A percentile compares a stretch with the other conserved stretches of the same genome.
These are phyloP conservation scores for Millerago galiae DNA, from an alignment of 805 yeast species.

Conservation along the genomic window DNA sequence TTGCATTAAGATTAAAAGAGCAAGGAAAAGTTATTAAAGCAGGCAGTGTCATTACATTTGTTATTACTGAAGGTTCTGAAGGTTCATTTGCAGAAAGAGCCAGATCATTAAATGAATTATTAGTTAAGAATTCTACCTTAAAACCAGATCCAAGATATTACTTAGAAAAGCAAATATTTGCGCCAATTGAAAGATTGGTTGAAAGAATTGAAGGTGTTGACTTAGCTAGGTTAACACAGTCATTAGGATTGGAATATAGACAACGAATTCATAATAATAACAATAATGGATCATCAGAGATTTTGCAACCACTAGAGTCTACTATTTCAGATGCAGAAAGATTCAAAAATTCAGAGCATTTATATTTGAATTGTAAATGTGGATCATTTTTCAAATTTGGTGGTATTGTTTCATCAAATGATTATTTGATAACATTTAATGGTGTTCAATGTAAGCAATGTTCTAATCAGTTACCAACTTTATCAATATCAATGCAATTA, in stretches of 20 bases:
- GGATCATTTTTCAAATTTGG: conserved; percentile 56
- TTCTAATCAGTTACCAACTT: conserved; percentile 39
- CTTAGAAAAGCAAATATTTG: conserved; percentile 80
- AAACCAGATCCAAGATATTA: conserved; percentile 74
- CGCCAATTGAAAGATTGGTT: conserved; percentile 83
- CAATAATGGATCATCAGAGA: conserved; percentile 28
- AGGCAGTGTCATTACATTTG: conserved; percentile 84
- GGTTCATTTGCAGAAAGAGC: conserved; percentile 73
- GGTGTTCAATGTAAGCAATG: conserved; percentile 74
- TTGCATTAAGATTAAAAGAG: conserved; percentile 73
- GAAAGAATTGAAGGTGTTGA: conserved; percentile 87
- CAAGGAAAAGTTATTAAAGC: conserved; percentile 84
- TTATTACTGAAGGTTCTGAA: conserved; percentile 55
- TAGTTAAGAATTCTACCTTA: conserved; percentile 42
- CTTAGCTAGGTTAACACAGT: conserved; percentile 64
- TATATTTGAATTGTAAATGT: conserved; percentile 59
- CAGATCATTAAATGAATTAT: conserved; percentile 68
- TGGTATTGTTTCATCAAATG: conserved; percentile 62
- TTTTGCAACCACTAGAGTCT: conserved; percentile 71
- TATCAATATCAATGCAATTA: conserved; percentile 63
- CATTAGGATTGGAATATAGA: conserved; percentile 71
- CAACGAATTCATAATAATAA: conserved; percentile 27
- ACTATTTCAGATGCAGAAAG: conserved; percentile 77
- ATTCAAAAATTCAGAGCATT: conserved; percentile 55
- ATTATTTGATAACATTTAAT: conserved; percentile 52